These are phyloP conservation scores for Fusarium buharicum DNA, from an alignment of 2,329 filamentous ascomycete species.

Conservation along the genomic window DNA sequence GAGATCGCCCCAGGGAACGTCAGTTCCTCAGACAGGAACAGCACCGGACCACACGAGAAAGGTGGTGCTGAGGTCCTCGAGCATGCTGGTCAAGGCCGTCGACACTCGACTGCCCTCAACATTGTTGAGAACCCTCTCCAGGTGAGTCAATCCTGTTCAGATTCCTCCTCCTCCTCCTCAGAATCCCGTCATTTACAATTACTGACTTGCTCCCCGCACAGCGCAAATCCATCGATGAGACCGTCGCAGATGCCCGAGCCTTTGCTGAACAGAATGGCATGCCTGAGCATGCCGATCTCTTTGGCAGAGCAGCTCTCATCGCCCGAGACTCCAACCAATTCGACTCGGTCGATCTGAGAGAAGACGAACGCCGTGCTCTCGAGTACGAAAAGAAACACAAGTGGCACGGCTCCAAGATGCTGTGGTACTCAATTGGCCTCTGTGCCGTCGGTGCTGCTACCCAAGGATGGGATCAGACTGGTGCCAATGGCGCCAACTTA, in stretches of 20 bases:
- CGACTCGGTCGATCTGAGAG: constrained; percentile 15
- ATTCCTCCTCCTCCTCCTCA: too few relatives aligned
- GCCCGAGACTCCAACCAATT: constrained; percentile 16
- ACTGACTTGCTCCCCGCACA: not conserved
- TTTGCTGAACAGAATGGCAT: constrained; percentile 25
- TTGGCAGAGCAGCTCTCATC: constrained; percentile 22
- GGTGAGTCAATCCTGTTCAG: not conserved
- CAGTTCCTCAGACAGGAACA: constrained; percentile 11
- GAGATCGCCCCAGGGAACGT: constrained; percentile 18
- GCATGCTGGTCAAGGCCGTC: constrained; percentile 6
- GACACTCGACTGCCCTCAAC: constrained; percentile 17
- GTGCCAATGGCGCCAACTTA: constrained; percentile 69
- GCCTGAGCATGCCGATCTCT: constrained; percentile 21
- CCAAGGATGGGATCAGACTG: constrained; percentile 74
- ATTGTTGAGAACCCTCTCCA: constrained; percentile 20
- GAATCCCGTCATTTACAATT: too few relatives aligned
- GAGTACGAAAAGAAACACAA: constrained; percentile 70
- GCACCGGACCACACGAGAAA: constrained; percentile 7
- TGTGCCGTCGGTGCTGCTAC: constrained; percentile 76
- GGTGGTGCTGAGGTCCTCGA: constrained; percentile 19
- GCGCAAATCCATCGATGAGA: constrained; percentile 11
- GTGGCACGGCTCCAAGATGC: constrained; percentile 69
- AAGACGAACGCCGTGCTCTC: constrained; percentile 56
- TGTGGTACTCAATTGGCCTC: constrained; percentile 73
- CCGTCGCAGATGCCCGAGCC: constrained; percentile 10